phyloP scores from a whole-genome alignment of 805 yeast species.

The Yamadazyma sp. region DNA sequence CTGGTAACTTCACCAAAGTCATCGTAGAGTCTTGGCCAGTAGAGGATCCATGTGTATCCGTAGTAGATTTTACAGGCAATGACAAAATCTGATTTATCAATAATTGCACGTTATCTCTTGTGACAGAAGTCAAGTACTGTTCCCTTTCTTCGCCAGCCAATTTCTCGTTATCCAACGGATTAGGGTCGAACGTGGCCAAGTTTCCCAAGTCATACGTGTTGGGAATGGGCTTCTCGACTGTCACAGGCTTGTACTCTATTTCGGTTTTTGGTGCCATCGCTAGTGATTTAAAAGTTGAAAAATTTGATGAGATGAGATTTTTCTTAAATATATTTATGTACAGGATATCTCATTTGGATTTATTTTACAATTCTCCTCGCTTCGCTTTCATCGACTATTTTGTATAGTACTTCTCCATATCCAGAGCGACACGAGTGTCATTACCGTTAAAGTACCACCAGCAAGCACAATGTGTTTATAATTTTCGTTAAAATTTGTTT shows the following conservation, averaged over 20 bases:
- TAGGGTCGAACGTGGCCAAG: slow-evolving; percentile 84
- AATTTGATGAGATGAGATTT: slow-evolving; percentile 17
- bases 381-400: slow-evolving; percentile 3
- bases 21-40: slow-evolving; percentile 70
- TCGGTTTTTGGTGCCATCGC: slow-evolving; percentile 11
- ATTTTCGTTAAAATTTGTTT: slow-evolving; percentile 50
- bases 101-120: slow-evolving; percentile 92
- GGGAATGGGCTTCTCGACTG: slow-evolving; percentile 90
- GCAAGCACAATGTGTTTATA: slow-evolving; percentile 58
- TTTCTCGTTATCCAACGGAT: slow-evolving; percentile 69
- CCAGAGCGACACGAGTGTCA: slow-evolving; percentile 64
- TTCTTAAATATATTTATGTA: neutral
- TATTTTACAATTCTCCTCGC: neutral
- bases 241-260: slow-evolving; percentile 59
- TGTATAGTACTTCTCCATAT: slow-evolving; percentile 55
- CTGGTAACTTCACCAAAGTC: slow-evolving; percentile 84
- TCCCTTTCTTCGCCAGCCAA: slow-evolving; percentile 61
- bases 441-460: slow-evolving; percentile 67
- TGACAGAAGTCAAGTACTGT: slow-evolving; percentile 56
- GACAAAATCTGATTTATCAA: slow-evolving; percentile 87
- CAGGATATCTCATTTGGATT: neutral
- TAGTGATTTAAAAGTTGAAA: neutral
- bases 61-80: slow-evolving; percentile 83
- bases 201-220: slow-evolving; percentile 88
- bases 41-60: slow-evolving; percentile 61